Evolutionary conservation across 768 basidiomycete genomes (phyloP), one percentile per base, ranked within the genome.

Genomic region (Pleurotus pulmonarius): DNA sequence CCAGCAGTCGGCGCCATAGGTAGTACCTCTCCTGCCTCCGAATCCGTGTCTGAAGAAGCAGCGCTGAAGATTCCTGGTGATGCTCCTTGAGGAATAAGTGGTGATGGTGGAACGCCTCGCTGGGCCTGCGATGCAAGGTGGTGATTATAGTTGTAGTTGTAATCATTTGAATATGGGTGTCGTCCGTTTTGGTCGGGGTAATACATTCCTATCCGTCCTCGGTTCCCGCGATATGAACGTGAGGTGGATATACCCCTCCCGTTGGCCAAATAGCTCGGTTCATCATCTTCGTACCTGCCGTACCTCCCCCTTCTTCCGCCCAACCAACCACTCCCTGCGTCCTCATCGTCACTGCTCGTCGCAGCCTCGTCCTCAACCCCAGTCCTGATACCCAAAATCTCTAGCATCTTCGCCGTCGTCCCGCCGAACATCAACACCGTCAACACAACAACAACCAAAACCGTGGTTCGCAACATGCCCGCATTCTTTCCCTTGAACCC

Each of bases 371-470:
- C 96, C 63, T 96, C 94, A 0, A 99, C 91, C 0, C 95, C 95
- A 0, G 92, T 95, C 9, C 92, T 76, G 60, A 99, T 97, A 0
- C 97, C 96, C n/a, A 98, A 79, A 7, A 98, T 86, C 66, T 98
- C 96, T 25, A 99, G 78, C 97, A 99, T 98, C 48, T 94, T 80
- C 11, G 92, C 86, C 0, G 96, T 96, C n/a, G 97, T 98, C 2
- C 97, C 96, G 0, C 97, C 97, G 62, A 99, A 98, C 37, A 97
- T 73, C 55, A 98, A 72, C 34, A 98, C 94, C 1, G 96, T 97
- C 52, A 98, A 76, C 43, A 99, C 93, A 22, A 98, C 96, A 8
- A 97, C 94, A 16, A 97, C 88, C 24, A 99, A 85, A 18, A 98
- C 94, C 0, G 97, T 98, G 46, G 87, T 97, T 34, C 94, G 79